These are phyloP conservation scores for Leccinum solheimii DNA, from an alignment of 1,284 basidiomycete genomes.

Conservation along the genomic window DNA sequence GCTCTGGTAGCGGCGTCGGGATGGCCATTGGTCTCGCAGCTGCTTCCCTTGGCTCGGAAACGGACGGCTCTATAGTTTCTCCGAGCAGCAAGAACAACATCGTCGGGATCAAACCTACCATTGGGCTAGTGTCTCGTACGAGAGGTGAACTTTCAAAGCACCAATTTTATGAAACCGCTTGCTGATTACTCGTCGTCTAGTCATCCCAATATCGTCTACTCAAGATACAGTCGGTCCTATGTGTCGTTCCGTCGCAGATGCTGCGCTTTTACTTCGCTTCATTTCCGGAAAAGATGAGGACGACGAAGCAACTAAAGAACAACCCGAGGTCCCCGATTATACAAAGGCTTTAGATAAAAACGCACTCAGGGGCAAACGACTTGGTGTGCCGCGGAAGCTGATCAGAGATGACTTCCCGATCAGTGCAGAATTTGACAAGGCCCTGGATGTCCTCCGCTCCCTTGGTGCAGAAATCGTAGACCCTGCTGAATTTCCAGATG, in stretches of 20 bases:
- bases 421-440: constrained; percentile 38
- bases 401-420: constrained; percentile 10
- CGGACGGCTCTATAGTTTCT: constrained; percentile 49
- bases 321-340: constrained; percentile 45
- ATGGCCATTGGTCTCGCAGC: constrained; percentile 51
- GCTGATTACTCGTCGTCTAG: constrained; percentile 25
- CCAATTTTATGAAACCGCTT: background rate
- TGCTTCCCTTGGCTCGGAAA: constrained; percentile 52
- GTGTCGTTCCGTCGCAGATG: constrained; percentile 48
- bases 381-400: constrained; percentile 42
- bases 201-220: constrained; percentile 50
- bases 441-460: constrained; percentile 38
- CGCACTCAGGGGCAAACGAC: constrained; percentile 41
- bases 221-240: constrained; percentile 55
- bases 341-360: constrained; percentile 37
- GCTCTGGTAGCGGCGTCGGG: constrained; percentile 52
- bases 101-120: constrained; percentile 54
- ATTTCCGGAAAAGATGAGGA: constrained; percentile 48
- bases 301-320: constrained; percentile 46
- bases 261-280: constrained; percentile 42
- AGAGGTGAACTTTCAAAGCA: constrained; percentile 35
- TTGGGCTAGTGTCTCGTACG: constrained; percentile 51
- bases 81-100: constrained; percentile 45
- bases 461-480: constrained; percentile 46
- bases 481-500: constrained; percentile 41